Evolutionary conservation across 768 basidiomycete genomes (phyloP).

Genomic region (Mycena metata): DNA sequence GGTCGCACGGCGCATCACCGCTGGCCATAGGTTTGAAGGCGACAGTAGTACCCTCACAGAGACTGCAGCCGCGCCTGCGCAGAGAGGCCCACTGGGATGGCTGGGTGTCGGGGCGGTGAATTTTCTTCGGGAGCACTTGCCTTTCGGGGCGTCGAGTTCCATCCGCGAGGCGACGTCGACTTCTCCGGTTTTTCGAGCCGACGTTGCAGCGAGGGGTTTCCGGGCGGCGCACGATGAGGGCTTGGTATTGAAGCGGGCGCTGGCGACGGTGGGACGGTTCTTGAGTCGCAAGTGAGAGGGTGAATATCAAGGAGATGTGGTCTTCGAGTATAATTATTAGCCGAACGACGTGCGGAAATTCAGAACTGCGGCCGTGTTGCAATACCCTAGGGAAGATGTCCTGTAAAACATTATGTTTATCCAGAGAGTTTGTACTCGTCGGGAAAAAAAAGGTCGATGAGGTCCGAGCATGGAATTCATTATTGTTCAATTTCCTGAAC

Average conservation of each 20-base stretch:
- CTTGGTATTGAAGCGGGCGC: not conserved
- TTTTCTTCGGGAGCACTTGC: conserved; percentile 8
- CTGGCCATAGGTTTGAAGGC: not conserved
- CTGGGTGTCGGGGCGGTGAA: not conserved
- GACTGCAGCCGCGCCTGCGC: not conserved
- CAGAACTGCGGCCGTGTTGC: too few relatives aligned
- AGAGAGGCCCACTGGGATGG: not conserved
- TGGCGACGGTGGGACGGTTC: conserved; percentile 2
- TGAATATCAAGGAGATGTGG: not conserved
- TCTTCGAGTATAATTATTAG: too few relatives aligned
- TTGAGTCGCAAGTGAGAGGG: not conserved
- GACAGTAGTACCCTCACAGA: not conserved
- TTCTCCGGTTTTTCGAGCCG: not conserved
- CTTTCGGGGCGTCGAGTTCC: not conserved
- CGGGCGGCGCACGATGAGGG: not conserved
- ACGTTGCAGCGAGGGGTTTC: not conserved
- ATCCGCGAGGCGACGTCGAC: not conserved
- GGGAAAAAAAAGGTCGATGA: too few relatives aligned
- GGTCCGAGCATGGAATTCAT: too few relatives aligned
- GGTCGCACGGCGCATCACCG: not conserved
- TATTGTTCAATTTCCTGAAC: too few relatives aligned
- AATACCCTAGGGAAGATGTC: too few relatives aligned
- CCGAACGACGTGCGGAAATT: too few relatives aligned
- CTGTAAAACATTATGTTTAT: too few relatives aligned
- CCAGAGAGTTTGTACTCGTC: too few relatives aligned